phyloP scores from a whole-genome alignment of 805 yeast species.

The Saturnispora hagleri region DNA sequence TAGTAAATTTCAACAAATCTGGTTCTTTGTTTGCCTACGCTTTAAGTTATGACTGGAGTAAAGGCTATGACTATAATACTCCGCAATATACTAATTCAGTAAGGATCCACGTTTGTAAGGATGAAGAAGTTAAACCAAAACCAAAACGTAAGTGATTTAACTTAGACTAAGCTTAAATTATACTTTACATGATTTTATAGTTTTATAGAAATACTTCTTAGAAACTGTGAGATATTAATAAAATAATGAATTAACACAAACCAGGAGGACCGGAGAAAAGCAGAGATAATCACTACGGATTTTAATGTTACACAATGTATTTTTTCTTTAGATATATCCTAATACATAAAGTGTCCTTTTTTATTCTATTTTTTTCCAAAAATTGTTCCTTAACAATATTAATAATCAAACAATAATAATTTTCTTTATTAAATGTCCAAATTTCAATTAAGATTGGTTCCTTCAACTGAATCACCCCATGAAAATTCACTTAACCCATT shows the following conservation, averaged over 20 bases:
- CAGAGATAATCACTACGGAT: not conserved
- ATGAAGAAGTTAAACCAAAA: constrained; percentile 71
- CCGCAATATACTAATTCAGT: constrained; percentile 68
- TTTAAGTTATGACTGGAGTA: constrained; percentile 89
- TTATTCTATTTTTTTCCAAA: not conserved
- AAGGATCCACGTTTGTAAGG: constrained; percentile 76
- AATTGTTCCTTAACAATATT: not conserved
- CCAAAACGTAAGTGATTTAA: constrained; percentile 22
- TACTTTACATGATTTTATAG: not conserved
- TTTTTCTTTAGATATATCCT: not conserved
- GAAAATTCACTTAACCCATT: constrained; percentile 18
- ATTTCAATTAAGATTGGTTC: constrained; percentile 1
- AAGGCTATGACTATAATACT: constrained; percentile 72
- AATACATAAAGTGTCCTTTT: too few relatives aligned
- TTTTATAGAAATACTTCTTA: not conserved
- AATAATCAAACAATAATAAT: not conserved
- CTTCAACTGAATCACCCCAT: constrained; percentile 36
- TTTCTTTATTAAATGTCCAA: not conserved
- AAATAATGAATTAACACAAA: constrained; percentile 1
- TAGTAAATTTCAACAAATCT: constrained; percentile 69
- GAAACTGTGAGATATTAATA: not conserved
- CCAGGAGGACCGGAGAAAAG: not conserved
- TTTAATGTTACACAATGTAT: not conserved
- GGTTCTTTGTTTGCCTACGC: constrained; percentile 90
- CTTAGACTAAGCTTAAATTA: not conserved